Percentiles rank a stretch among this genome's conserved stretches.
These are phyloP conservation scores for Globisporangium cylindrosporum DNA, from an alignment of 352 stramenopile species.

Conservation along the genomic window DNA sequence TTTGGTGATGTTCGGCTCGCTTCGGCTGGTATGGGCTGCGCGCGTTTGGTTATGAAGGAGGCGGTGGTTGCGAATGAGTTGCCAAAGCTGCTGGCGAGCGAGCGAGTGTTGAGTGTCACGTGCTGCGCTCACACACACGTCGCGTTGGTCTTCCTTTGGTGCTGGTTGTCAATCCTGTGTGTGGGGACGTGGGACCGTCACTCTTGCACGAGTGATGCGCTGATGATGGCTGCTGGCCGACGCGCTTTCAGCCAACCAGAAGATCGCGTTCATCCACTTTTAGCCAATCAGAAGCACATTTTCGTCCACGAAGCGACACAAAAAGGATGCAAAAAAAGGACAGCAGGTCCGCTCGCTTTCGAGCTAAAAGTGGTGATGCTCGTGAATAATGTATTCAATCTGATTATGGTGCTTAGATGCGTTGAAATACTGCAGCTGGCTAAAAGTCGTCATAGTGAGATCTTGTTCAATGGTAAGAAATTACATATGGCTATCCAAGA, in stretches of 20 bases:
- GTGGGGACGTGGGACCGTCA: not conserved
- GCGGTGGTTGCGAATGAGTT: not conserved
- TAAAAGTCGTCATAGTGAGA: not conserved
- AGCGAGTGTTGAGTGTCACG: not conserved
- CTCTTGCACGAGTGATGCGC: not conserved
- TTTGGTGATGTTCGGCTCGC: slow-evolving; percentile 2
- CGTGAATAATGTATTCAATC: not conserved
- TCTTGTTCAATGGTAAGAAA: not conserved
- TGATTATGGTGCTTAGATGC: not conserved
- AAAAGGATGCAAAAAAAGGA: not conserved
- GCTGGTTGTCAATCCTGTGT: not conserved
- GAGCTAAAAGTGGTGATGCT: not conserved
- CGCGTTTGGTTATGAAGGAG: not conserved
- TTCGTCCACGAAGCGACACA: not conserved
- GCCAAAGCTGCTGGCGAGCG: not conserved
- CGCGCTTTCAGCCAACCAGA: not conserved
- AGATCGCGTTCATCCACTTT: not conserved
- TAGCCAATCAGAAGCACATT: not conserved
- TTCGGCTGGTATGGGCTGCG: not conserved
- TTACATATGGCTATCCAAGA: not conserved
- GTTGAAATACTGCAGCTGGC: too few species aligned
- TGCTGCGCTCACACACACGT: not conserved
- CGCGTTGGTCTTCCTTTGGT: not conserved
- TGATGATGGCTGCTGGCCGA: not conserved
- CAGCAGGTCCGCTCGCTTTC: not conserved